These are phyloP conservation scores for Ascochyta clinopodiicola DNA, from an alignment of 2,329 filamentous ascomycete genomes.

Conservation along the genomic window DNA sequence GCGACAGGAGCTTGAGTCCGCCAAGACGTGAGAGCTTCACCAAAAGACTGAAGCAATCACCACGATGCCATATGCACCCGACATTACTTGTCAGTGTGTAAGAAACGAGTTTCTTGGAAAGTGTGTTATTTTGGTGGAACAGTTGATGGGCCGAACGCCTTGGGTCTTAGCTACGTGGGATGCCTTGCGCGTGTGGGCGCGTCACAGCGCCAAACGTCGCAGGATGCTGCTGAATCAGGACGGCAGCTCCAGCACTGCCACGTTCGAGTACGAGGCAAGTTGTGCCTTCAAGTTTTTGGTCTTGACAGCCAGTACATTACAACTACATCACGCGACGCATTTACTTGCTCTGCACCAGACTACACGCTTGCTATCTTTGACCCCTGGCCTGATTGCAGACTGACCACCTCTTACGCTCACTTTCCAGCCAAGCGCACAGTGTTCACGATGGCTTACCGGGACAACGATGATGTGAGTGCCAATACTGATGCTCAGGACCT, in stretches of 20 bases:
- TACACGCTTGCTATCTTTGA: not conserved
- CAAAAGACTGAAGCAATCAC: too few species aligned
- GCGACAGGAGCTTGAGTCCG: too few species aligned
- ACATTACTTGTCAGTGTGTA: not conserved
- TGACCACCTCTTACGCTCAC: conserved; percentile 4
- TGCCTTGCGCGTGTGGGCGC: not conserved
- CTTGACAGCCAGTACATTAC: not conserved
- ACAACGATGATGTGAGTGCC: conserved; percentile 13
- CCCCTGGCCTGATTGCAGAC: conserved; percentile 7
- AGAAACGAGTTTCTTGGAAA: not conserved
- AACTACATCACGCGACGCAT: not conserved
- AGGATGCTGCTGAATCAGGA: not conserved
- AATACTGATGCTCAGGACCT: not conserved
- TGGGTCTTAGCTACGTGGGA: conserved; percentile 7
- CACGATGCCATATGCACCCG: too few species aligned
- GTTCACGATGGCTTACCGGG: conserved; percentile 10
- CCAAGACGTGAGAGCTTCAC: too few species aligned
- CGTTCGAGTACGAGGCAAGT: not conserved
- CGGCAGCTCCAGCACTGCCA: conserved; percentile 1
- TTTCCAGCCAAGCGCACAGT: not conserved
- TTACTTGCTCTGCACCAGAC: not conserved
- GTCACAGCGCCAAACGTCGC: conserved; percentile 9
- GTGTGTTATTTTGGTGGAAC: not conserved
- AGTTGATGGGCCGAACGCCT: not conserved
- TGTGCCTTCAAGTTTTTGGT: not conserved